Conservation (phyloP, 768 basidiomycete genomes). For the Pholiota molesta region DNA sequence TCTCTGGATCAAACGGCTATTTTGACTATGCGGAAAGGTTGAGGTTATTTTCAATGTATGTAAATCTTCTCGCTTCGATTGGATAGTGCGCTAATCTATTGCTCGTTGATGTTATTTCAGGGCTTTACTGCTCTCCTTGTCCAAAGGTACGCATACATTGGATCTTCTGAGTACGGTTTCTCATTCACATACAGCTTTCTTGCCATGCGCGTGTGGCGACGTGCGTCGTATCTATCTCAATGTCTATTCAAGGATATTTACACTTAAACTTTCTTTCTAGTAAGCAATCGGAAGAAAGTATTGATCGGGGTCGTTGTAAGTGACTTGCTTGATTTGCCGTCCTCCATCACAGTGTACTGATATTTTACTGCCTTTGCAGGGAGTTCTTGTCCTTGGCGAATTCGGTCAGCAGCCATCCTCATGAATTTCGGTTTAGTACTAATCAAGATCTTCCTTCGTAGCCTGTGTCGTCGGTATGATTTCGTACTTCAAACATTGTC, state of each 20-base stretch:
- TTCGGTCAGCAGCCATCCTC: slow-evolving; percentile 21
- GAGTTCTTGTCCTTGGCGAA: slow-evolving; percentile 26
- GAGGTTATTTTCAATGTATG: slow-evolving; percentile 31
- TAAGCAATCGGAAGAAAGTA: slow-evolving; percentile 28
- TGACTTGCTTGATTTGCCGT: neutral
- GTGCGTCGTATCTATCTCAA: slow-evolving; percentile 19
- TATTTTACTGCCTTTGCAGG: slow-evolving; percentile 9
- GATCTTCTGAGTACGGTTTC: neutral
- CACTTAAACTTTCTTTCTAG: slow-evolving; percentile 16
- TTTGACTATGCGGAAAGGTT: slow-evolving; percentile 14
- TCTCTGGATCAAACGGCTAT: neutral
- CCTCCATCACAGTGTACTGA: neutral
- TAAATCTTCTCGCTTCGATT: neutral
- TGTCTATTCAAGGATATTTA: neutral
- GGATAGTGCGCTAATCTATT: neutral
- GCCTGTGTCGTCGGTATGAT: slow-evolving; percentile 26
- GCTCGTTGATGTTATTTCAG: slow-evolving; percentile 2
- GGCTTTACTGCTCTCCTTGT: slow-evolving; percentile 32
- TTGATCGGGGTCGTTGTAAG: slow-evolving; percentile 24
- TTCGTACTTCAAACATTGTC: neutral
- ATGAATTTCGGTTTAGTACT: neutral
- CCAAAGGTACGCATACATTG: slow-evolving; percentile 21
- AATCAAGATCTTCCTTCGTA: slow-evolving; percentile 2
- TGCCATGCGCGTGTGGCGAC: slow-evolving; percentile 29
- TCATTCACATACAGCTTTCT: slow-evolving; percentile 25